Evolutionary conservation across 306 rosid genomes (phyloP), one percentile per base, ranked within the genome.

Genomic region (Castanea crenata): DNA sequence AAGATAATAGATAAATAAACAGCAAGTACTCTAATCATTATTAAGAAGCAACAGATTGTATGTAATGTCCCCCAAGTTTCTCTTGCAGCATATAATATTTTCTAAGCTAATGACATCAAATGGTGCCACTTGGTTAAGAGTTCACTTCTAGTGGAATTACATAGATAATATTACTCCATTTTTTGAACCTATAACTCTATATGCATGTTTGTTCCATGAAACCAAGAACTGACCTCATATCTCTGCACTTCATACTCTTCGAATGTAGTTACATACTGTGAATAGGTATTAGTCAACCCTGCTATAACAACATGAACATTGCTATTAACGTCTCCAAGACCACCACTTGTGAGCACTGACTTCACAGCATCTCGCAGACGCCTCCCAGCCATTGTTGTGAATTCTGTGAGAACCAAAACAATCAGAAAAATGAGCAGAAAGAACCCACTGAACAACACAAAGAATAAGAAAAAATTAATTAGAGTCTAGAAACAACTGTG

Each of bases 301-400:
- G 98, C 94, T 83, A 94, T 81, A 70, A 94, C 95, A 78, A 94
- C 84, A 46, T 90, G 92, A 82, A 86, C 55, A 54, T 84, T 78
- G 61, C 76, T 74, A 58, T 77, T 80, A 58, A 86, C 86, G 27
- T 81, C 89, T 62, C 84, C 86, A 63, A 68, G 64, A 72, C 64
- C 61, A n/a, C 78, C 76, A 63, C 70, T 75, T 23, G 83, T 83
- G 38, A 94, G 90, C 75, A 82, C 90, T 0, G 83, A 77, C 88
- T 78, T 91, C 82, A 94, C 97, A 61, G 97, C 93, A 85, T 94
- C 92, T 18, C 97, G 97, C 41, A 94, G 97, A 49, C 90, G 97
- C 87, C 97, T 88, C 38, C 98, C 97, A 68, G 98, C 98, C 98
- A 94, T 94, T 74, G 97, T 91, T 16, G 98, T 84, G 83, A 94